Evolutionary conservation across 225 moss, liverwort and hornwort genomes (phyloP).

Genomic region (Polytrichum commune): DNA sequence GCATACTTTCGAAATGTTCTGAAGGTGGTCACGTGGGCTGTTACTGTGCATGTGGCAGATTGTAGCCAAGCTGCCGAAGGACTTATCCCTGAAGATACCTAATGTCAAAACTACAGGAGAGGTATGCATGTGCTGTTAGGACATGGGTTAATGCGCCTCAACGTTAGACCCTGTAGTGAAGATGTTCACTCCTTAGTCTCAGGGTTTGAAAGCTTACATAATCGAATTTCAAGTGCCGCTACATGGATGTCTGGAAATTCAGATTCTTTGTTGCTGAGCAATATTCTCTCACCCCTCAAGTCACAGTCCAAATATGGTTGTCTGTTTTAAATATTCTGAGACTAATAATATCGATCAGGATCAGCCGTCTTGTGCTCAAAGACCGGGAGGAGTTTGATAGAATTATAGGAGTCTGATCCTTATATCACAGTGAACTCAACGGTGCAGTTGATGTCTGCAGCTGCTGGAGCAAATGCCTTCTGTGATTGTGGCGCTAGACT

Average conservation of each 20-base stretch:
- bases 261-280: no score
- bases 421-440: neutral
- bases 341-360: no score
- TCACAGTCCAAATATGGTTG: no score
- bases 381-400: neutral
- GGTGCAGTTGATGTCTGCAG: slow-evolving; percentile 16
- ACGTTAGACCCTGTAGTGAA: no score
- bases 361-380: neutral
- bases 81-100: slow-evolving; percentile 39
- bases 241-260: no score
- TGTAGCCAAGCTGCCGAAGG: slow-evolving; percentile 60
- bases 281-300: no score
- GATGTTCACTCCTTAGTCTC: no score
- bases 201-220: no score
- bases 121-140: slow-evolving; percentile 16
- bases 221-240: no score
- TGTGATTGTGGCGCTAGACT: slow-evolving; percentile 54
- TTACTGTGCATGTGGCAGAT: slow-evolving; percentile 25
- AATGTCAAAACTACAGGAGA: slow-evolving; percentile 37
- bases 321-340: no score
- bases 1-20: no score
- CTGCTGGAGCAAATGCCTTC: slow-evolving; percentile 60
- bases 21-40: neutral
- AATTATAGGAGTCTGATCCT: neutral
- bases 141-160: no score